Conservation (phyloP, 108 stramenopile genomes). For the Tribonema minus region DNA sequence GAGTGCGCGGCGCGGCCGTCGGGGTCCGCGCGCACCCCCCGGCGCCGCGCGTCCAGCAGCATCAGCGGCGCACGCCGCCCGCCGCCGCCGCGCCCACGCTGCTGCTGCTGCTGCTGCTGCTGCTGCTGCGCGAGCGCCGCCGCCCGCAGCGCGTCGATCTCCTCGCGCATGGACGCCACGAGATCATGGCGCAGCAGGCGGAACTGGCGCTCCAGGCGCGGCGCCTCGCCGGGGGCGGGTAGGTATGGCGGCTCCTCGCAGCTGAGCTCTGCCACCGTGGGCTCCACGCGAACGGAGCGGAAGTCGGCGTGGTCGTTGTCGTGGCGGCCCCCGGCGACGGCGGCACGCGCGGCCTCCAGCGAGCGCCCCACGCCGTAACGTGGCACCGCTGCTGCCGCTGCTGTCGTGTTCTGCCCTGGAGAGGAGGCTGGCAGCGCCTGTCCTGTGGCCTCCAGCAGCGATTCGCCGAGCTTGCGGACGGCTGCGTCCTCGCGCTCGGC, state of each 20-base stretch:
- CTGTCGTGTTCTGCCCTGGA: not conserved
- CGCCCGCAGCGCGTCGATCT: not conserved
- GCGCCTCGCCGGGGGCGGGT: not conserved
- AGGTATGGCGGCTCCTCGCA: not conserved
- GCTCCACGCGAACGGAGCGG: slow-evolving; percentile 9
- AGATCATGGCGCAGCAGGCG: slow-evolving; percentile 27
- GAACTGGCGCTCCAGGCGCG: slow-evolving; percentile 12
- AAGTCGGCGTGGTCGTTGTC: slow-evolving; percentile 29
- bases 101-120: slow-evolving; percentile 1
- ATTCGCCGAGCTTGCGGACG: not conserved
- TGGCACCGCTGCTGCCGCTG: not conserved
- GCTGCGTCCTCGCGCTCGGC: not conserved
- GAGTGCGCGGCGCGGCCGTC: too few relatives aligned
- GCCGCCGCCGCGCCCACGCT: not conserved
- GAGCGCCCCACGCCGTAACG: not conserved
- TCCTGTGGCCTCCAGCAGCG: not conserved
- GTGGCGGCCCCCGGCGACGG: slow-evolving; percentile 11
- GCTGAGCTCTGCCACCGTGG: slow-evolving; percentile 12
- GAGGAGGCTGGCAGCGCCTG: not conserved
- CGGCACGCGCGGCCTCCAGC: not conserved
- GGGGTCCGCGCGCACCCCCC: too few relatives aligned
- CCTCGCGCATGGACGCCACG: slow-evolving; percentile 3
- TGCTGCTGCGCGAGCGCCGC: not conserved
- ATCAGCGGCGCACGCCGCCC: too few relatives aligned
- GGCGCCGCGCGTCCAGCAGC: too few relatives aligned